phyloP scores from a whole-genome alignment of 1,284 basidiomycete genomes.

The Melampsora americana region DNA sequence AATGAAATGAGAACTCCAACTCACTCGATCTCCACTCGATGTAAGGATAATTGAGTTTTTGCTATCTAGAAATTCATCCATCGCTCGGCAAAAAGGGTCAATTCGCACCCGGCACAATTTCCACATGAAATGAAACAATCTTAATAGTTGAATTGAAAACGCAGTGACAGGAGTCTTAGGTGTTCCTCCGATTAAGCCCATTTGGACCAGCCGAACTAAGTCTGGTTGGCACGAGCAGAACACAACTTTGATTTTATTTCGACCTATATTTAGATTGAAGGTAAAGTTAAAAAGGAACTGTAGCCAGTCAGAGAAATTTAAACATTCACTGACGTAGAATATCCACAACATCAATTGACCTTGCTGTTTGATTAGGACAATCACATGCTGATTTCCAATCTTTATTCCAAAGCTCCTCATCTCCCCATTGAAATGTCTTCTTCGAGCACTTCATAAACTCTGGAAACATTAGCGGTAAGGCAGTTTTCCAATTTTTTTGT shows the following conservation, averaged over 20 bases:
- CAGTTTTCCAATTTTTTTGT: too few relatives aligned
- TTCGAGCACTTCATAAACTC: not conserved
- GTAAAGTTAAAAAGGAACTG: too few relatives aligned
- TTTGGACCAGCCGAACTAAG: constrained; percentile 9
- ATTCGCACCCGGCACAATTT: not conserved
- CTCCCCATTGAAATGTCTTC: not conserved
- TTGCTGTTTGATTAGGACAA: not conserved
- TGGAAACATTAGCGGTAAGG: not conserved
- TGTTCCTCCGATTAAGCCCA: constrained; percentile 7
- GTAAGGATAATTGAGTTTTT: not conserved
- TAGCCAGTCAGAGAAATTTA: too few relatives aligned
- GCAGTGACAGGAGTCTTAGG: constrained; percentile 16
- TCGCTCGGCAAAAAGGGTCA: not conserved
- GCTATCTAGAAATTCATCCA: constrained; percentile 26
- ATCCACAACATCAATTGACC: not conserved
- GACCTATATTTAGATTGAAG: too few relatives aligned
- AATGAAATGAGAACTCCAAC: too few relatives aligned
- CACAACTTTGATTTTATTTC: not conserved
- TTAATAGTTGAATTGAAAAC: constrained; percentile 9
- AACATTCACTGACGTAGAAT: not conserved
- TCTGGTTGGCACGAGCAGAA: constrained; percentile 9
- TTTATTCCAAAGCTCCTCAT: not conserved
- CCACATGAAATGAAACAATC: constrained; percentile 15
- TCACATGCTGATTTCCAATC: not conserved
- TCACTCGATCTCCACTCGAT: not conserved